A percentile compares a stretch with the other conserved stretches of the same genome.
phyloP scores from a whole-genome alignment of 306 rosid species.

The Cicer arietinum region DNA sequence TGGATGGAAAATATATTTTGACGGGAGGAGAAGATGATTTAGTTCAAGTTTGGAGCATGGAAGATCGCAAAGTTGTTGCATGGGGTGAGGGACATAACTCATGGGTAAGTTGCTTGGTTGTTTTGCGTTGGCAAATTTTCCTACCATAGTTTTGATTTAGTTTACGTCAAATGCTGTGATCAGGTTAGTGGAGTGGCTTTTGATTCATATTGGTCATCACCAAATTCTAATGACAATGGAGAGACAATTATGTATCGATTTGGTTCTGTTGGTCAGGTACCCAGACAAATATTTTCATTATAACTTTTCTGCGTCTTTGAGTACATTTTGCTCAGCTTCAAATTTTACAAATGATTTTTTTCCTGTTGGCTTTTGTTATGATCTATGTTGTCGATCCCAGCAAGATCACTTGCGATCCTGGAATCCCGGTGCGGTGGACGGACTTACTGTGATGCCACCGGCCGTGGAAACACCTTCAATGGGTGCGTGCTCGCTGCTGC shows the following conservation, averaged over 20 bases:
- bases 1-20: conserved; percentile 93
- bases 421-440: too few species aligned
- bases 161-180: conserved; percentile 42
- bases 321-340: conserved; percentile 12
- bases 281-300: neutral
- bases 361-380: conserved; percentile 17
- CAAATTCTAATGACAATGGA: conserved; percentile 76
- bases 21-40: conserved; percentile 99
- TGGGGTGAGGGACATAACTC: conserved; percentile 99
- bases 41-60: conserved; percentile 99
- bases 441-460: too few species aligned
- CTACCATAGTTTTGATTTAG: conserved; percentile 35
- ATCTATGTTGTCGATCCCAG: too few species aligned
- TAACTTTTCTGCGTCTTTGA: conserved; percentile 8
- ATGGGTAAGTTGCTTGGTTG: conserved; percentile 71
- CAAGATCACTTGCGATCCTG: too few species aligned
- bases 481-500: too few species aligned
- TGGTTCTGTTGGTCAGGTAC: conserved; percentile 99
- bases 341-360: neutral
- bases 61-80: conserved; percentile 96
- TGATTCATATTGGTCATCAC: conserved; percentile 96
- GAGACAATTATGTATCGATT: conserved; percentile 85
- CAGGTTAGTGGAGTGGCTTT: conserved; percentile 99
- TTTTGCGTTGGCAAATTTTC: conserved; percentile 30
- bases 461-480: too few species aligned